phyloP scores from a whole-genome alignment of 2,329 filamentous ascomycete species.

The Penicillium sp. region DNA sequence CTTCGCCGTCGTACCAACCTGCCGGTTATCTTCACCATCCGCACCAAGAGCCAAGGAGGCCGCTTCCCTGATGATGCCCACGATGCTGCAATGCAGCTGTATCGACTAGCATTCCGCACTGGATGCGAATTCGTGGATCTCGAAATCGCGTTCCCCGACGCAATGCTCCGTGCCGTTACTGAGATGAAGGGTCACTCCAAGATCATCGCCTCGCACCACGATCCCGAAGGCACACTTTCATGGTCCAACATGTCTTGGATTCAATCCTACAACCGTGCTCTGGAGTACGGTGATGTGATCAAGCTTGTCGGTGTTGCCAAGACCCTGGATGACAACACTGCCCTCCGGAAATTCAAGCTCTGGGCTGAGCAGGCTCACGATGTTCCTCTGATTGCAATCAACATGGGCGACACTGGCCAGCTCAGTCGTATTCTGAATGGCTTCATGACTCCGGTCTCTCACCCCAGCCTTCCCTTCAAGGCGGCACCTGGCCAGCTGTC shows the following conservation, averaged over 20 bases:
- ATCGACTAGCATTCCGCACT: conserved; percentile 73
- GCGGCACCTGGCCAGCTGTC: conserved; percentile 93
- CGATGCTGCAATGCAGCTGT: conserved; percentile 71
- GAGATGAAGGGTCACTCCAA: conserved; percentile 70
- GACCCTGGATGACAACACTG: conserved; percentile 79
- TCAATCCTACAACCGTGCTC: conserved; percentile 80
- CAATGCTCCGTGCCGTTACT: conserved; percentile 68
- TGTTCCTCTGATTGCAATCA: conserved; percentile 87
- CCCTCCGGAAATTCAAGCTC: conserved; percentile 75
- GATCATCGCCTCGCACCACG: conserved; percentile 95
- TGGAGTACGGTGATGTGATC: conserved; percentile 88
- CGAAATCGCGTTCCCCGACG: conserved; percentile 80
- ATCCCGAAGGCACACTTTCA: conserved; percentile 72
- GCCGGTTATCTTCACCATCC: conserved; percentile 88
- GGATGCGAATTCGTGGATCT: conserved; percentile 92
- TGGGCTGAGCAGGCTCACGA: conserved; percentile 71
- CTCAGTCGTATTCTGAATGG: conserved; percentile 85
- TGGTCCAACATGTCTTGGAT: conserved; percentile 96
- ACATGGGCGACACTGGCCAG: conserved; percentile 88
- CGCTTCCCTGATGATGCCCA: conserved; percentile 76
- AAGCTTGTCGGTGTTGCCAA: conserved; percentile 86
- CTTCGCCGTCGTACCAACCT: conserved; percentile 69
- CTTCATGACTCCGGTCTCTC: conserved; percentile 93
- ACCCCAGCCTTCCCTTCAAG: conserved; percentile 84
- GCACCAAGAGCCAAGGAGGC: conserved; percentile 82